Base-by-base conservation (phyloP, 768 basidiomycete genomes). In the Terana coerulea region DNA sequence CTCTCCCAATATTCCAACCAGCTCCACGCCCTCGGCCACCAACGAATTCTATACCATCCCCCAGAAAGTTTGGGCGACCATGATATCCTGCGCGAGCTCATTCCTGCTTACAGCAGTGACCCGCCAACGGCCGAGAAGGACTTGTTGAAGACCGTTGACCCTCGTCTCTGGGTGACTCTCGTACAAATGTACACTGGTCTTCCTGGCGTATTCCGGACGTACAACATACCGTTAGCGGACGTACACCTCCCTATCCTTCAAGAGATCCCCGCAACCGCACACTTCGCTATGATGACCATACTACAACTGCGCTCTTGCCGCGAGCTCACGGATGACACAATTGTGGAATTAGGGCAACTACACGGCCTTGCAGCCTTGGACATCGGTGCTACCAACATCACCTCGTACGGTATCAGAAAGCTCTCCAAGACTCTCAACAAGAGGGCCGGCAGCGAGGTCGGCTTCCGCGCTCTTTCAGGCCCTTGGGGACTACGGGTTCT, bases 271-370 rank as follows among this genome's bases (percentile, higher is more conserved):
- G 67, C 74, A 37, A 80, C 83, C 0, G 59, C 72, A 2, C 60
- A 76, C 21, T 91, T 88, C 62, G 72, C 85, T 2, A 72, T 91
- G 28, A 54, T 90, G 47, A 85, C 87, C 5, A 62, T 87, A 10
- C 64, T 91, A 21, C 74, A 85, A 41, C 69, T 91, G 8, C 73
- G 79, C 3, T 64, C 72, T 5, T 84, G 84, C 56, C 48, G 52
- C 10, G 70, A 77, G n/a, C 70, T 91, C 0, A 78, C 73, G 24
- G 88, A 91, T 63, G 66, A 75, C 22, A 77, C 75, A 41, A 71
- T 88, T 22, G 51, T 72, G 34, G 61, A 67, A 8, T 69, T 90
- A 25, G 75, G 73, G 25, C 57, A 65, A 9, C 72, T 91, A 5
- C 79, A 78, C 57, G 70, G 72, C 5, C 70, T 91, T 17, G 60